Evolutionary conservation across 2,329 filamentous ascomycete species (phyloP), one percentile per base, ranked within the genome.

Genomic region (Colletotrichum zoysiae): DNA sequence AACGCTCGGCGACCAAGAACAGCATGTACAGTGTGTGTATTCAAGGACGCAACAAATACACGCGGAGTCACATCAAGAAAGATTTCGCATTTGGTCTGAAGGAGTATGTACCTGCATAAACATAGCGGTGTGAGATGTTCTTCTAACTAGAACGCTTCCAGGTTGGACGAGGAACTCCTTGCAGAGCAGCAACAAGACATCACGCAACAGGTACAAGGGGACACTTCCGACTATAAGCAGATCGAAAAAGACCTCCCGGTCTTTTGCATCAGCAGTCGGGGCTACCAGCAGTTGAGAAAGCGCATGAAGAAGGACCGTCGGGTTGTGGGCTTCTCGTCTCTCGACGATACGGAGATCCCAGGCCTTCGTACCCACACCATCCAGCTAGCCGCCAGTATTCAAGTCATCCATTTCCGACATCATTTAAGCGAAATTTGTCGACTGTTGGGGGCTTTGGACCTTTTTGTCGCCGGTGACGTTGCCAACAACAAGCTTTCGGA

Each of bases 201-300:
- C 20, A n/a, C 50, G 1, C 42, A 61, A 8, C 58, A 51, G 9
- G 4, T 42, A 5, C 30, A 59, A 2, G 0, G 84, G n/a, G 86
- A 90, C 8, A 56, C 82, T 3, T 84, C 88, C 12, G 85, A 92
- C 75, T 92, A 92, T 64, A 84, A 88, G 0, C 79, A 88, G 55
- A 84, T 91, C 9, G 89, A 87, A 0, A 78, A 78, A 11, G 83
- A 81, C 0, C 81, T 93, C 0, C 86, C 89, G 0, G 89, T 92
- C 1, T 93, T 91, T 76, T 92, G 90, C 73, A 87, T 92, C 20
- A 90, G 88, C 69, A 88, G 87, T 58, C 82, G 87, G 56, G 89
- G 86, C 0, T 92, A 91, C 65, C 89, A 92, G 74, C 89, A 89
- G 75, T 79, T 92, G n/a, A 81, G 83, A 50, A 88, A 87, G 1